Conservation (phyloP, 1,139 yeast genomes). For the Hansenula sp. region DNA sequence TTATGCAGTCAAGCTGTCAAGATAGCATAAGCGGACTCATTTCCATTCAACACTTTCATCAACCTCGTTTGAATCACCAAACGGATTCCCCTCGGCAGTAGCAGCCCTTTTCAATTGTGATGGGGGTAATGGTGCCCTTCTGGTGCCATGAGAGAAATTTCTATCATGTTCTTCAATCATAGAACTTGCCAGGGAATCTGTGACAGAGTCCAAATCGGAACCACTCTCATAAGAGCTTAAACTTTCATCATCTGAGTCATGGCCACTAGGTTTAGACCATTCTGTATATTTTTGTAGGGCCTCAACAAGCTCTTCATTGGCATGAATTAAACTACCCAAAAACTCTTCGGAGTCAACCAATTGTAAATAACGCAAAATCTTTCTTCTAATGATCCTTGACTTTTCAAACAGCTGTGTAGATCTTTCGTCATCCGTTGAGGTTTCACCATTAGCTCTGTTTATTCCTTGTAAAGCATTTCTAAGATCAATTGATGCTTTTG, state of each 20-base stretch:
- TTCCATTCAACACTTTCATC: constrained; percentile 29
- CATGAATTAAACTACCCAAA: constrained; percentile 78
- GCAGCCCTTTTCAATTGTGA: constrained; percentile 8
- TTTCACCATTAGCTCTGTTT: constrained; percentile 40
- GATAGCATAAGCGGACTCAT: constrained; percentile 1
- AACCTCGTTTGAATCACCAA: constrained; percentile 62
- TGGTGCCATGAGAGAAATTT: constrained; percentile 10
- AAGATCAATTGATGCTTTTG: constrained; percentile 71
- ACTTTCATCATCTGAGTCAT: constrained; percentile 38
- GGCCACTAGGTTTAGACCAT: constrained; percentile 44
- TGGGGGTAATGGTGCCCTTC: constrained; percentile 16
- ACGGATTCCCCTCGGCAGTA: constrained; percentile 53
- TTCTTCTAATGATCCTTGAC: constrained; percentile 74
- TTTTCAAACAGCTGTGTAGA: constrained; percentile 63
- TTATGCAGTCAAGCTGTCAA: too few relatives aligned
- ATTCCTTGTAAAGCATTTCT: constrained; percentile 61
- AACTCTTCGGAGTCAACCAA: constrained; percentile 76
- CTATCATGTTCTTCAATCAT: constrained; percentile 27
- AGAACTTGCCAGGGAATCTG: constrained; percentile 29
- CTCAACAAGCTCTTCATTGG: constrained; percentile 82
- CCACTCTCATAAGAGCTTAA: constrained; percentile 31
- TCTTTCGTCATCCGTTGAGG: constrained; percentile 60
- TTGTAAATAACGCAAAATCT: constrained; percentile 77
- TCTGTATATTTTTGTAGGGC: constrained; percentile 70
- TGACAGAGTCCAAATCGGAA: constrained; percentile 21